Base-by-base conservation (phyloP, 805 yeast species). In the Tetrapisispora phaffii region DNA sequence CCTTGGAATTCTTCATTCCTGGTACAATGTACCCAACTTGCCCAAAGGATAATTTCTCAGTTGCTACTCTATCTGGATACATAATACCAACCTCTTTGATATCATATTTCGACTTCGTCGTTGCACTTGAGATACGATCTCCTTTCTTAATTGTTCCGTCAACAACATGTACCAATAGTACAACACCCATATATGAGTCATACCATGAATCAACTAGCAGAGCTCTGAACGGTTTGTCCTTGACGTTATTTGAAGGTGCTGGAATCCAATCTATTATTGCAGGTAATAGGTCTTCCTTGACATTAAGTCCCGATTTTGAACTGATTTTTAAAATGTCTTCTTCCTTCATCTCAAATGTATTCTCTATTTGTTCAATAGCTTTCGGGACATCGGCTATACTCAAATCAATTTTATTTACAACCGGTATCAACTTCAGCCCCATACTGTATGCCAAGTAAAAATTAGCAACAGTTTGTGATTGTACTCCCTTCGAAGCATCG, bases 381-480 rank as follows among this genome's bases (percentile, higher is more conserved):
- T 77, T 69, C 1, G 82, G 81, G 1, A 88, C 79, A 59, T 90
- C 87, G 0, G 97, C 96, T 41, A 53, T 51, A 49, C 83, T 93
- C 44, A 90, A 67, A 65, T 90, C 98, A 40, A 90, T 83, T 58
- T 90, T 90, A 67, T 90, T 90, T 42, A 90, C 85, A 16, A 90
- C 86, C 0, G 98, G 97, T 1, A 90, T 73, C 51, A 90, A 68
- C 52, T 80, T 79, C 50, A 93, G 73, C 9, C 82, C 85, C 79
- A 87, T 75, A 46, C 90, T 82, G 58, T 84, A 83, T 0, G 97
- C 98, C 45, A 90, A 70, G 57, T 82, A 86, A 65, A 85, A 90
- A 62, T 93, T 90, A 21, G 98, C 97, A n/a, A 90, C 97, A 0
- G 98, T 93, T 62, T 90, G 98, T 0, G 97, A 97, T 62, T 88